Conservation (phyloP, 129 eudicot species). For the Flaveria linearis region DNA sequence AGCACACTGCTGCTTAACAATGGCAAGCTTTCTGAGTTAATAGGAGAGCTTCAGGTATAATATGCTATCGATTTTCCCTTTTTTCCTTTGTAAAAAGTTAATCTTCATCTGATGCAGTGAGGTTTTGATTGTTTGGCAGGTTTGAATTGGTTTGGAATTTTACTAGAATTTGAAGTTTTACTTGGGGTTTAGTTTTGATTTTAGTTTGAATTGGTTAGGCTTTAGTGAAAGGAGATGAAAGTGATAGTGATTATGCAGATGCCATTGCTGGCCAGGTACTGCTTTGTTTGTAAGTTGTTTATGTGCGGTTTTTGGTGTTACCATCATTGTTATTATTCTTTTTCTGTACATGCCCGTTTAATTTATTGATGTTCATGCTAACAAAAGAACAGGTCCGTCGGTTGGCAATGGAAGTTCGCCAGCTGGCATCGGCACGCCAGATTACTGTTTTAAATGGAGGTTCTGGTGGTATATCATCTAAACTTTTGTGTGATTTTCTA, state of each 20-base stretch:
- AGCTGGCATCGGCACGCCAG: slow-evolving; percentile 52
- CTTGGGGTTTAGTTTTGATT: neutral
- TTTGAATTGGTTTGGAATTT: no score
- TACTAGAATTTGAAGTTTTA: neutral
- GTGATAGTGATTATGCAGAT: slow-evolving; percentile 20
- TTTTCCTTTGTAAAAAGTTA: neutral
- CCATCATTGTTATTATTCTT: neutral
- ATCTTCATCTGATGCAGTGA: neutral
- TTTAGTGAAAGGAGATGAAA: slow-evolving; percentile 23
- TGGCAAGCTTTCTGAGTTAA: slow-evolving; percentile 65
- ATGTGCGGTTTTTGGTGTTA: neutral
- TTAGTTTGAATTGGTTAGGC: slow-evolving; percentile 10
- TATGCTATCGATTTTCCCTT: neutral
- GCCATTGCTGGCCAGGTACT: slow-evolving; percentile 20
- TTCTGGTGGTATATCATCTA: slow-evolving; percentile 38
- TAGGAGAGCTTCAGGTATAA: slow-evolving; percentile 66
- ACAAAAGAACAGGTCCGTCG: slow-evolving; percentile 52
- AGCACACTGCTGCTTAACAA: slow-evolving; percentile 57
- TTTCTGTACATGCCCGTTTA: neutral
- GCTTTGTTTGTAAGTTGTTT: neutral
- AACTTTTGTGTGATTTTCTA: neutral
- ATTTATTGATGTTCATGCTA: neutral
- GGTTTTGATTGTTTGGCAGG: neutral
- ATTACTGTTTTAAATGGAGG: slow-evolving; percentile 65
- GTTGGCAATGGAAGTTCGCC: slow-evolving; percentile 76